A percentile compares a stretch with the other conserved stretches of the same genome.
phyloP scores from a whole-genome alignment of 2,329 filamentous ascomycete species.

The Penicillium digitatum region DNA sequence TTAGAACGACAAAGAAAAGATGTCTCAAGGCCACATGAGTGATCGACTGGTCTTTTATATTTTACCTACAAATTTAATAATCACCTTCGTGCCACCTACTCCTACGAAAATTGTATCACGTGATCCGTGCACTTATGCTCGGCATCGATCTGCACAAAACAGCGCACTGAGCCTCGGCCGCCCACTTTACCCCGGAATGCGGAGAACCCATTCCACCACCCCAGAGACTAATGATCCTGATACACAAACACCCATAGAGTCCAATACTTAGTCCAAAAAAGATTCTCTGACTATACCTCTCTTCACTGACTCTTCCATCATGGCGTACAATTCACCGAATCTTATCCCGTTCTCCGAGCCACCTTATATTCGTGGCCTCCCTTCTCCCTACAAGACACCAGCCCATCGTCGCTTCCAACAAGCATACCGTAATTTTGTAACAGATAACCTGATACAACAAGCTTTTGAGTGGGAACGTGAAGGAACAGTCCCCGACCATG shows the following conservation, averaged over 20 bases:
- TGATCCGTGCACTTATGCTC: not conserved
- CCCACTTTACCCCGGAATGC: constrained; percentile 7
- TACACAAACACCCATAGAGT: not conserved
- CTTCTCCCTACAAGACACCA: constrained; percentile 66
- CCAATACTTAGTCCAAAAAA: not conserved
- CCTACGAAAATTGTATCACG: too few species aligned
- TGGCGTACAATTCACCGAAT: constrained; percentile 30
- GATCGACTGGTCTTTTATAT: too few species aligned
- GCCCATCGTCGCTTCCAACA: constrained; percentile 65
- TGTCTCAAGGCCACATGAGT: too few species aligned
- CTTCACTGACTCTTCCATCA: constrained; percentile 3
- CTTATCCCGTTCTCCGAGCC: constrained; percentile 68
- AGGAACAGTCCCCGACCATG: constrained; percentile 59
- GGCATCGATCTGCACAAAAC: not conserved
- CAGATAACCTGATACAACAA: constrained; percentile 58
- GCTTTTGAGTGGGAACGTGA: constrained; percentile 67
- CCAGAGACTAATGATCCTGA: not conserved
- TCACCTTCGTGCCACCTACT: too few species aligned
- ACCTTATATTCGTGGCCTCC: constrained; percentile 65
- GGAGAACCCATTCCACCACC: constrained; percentile 10
- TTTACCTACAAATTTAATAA: too few species aligned
- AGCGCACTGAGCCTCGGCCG: constrained; percentile 12
- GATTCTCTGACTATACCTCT: not conserved
- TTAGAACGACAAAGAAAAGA: too few species aligned
- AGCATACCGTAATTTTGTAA: constrained; percentile 62